Evolutionary conservation across 1,139 yeast genomes (phyloP).

Genomic region (Meyerozyma carpophila): DNA sequence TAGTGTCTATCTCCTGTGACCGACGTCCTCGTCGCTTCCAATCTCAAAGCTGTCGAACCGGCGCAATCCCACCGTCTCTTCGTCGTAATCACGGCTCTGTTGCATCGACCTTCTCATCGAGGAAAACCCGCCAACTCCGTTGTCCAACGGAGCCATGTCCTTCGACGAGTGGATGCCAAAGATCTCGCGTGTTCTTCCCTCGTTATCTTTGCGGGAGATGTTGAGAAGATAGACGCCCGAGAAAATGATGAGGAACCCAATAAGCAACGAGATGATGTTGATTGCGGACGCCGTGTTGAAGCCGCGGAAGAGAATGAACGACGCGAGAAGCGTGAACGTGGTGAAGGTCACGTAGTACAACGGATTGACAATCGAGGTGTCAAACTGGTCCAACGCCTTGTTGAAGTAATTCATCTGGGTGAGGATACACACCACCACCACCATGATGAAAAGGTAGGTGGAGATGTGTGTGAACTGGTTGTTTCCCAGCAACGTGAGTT

Average conservation of each 20-base stretch:
- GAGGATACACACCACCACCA: constrained; percentile 75
- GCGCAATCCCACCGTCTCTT: constrained; percentile 54
- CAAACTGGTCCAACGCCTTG: constrained; percentile 89
- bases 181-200: constrained; percentile 52
- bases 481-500: constrained; percentile 80
- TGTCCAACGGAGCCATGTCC: constrained; percentile 69
- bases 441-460: constrained; percentile 74
- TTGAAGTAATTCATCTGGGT: constrained; percentile 94
- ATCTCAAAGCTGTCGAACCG: constrained; percentile 60
- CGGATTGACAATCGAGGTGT: constrained; percentile 89
- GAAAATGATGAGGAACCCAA: constrained; percentile 84
- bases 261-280: constrained; percentile 76
- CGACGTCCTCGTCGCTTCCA: constrained; percentile 35
- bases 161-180: constrained; percentile 54
- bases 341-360: constrained; percentile 88
- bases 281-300: constrained; percentile 81
- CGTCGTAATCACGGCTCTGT: constrained; percentile 45
- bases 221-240: constrained; percentile 83
- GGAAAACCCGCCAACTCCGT: constrained; percentile 73
- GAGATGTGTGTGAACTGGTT: constrained; percentile 84
- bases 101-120: constrained; percentile 63
- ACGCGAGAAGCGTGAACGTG: constrained; percentile 80
- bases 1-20: constrained; percentile 4
- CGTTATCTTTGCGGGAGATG: constrained; percentile 65
- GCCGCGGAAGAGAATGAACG: constrained; percentile 81